These are phyloP conservation scores for Luzula sylvatica DNA, from an alignment of 176 grass and related monocot species.

Conservation along the genomic window DNA sequence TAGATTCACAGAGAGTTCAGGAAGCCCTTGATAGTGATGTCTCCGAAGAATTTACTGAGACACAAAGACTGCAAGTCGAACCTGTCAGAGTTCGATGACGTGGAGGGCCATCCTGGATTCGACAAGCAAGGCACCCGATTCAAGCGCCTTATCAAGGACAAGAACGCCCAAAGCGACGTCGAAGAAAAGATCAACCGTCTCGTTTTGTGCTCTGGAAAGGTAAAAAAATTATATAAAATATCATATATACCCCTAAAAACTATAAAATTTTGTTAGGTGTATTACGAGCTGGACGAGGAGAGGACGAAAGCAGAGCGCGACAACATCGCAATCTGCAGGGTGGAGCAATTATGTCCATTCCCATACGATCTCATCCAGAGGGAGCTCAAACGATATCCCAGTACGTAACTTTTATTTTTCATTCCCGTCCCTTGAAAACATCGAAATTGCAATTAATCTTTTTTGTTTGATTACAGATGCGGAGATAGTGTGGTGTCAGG, in stretches of 20 bases:
- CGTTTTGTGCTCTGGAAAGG: slow-evolving; percentile 88
- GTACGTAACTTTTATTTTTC: slow-evolving; percentile 30
- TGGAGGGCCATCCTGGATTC: slow-evolving; percentile 79
- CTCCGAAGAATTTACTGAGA: slow-evolving; percentile 80
- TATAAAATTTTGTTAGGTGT: slow-evolving; percentile 44
- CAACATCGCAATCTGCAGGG: slow-evolving; percentile 82
- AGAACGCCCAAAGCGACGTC: slow-evolving; percentile 58
- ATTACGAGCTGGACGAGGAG: slow-evolving; percentile 92
- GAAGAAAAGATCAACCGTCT: slow-evolving; percentile 77
- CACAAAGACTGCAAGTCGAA: slow-evolving; percentile 96
- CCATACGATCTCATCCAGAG: slow-evolving; percentile 89
- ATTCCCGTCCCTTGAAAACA: neutral
- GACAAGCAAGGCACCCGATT: slow-evolving; percentile 93
- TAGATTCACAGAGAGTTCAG: slow-evolving; percentile 88
- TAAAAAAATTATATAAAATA: slow-evolving; percentile 13
- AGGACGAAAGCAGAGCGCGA: slow-evolving; percentile 43
- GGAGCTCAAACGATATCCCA: slow-evolving; percentile 92
- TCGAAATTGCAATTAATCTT: neutral
- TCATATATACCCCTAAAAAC: neutral
- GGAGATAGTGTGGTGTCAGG: slow-evolving; percentile 94
- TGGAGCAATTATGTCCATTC: slow-evolving; percentile 84
- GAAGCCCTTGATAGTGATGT: slow-evolving; percentile 71
- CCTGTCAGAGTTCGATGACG: slow-evolving; percentile 93
- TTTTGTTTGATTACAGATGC: slow-evolving; percentile 44
- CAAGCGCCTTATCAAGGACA: slow-evolving; percentile 91